Conservation (phyloP, 2,329 filamentous ascomycete genomes). For the Beauveria medogensis region DNA sequence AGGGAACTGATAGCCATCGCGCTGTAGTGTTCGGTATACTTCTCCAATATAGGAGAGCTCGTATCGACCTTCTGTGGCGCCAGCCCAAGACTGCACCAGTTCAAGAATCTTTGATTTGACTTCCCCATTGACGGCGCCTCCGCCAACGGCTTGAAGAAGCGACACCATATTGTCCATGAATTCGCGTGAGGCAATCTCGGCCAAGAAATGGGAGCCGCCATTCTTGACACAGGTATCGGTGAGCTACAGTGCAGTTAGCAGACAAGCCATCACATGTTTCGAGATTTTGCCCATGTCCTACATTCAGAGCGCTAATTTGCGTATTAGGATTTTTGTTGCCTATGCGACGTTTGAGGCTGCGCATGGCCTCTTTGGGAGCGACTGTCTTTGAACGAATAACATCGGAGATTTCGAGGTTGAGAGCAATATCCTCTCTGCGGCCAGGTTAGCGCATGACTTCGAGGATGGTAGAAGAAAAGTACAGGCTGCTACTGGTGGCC, state of each 20-base stretch:
- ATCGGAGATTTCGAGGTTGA: slow-evolving; percentile 97
- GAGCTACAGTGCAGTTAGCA: slow-evolving; percentile 46
- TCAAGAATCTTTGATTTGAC: slow-evolving; percentile 89
- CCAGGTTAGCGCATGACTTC: neutral
- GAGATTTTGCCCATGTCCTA: slow-evolving; percentile 28
- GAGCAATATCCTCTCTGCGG: slow-evolving; percentile 81
- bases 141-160: slow-evolving; percentile 71
- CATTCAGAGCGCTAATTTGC: slow-evolving; percentile 88
- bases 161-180: slow-evolving; percentile 98
- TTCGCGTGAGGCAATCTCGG: slow-evolving; percentile 91
- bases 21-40: slow-evolving; percentile 73
- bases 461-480: slow-evolving; percentile 25
- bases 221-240: slow-evolving; percentile 99
- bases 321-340: slow-evolving; percentile 97
- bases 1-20: slow-evolving; percentile 82
- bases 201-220: slow-evolving; percentile 87
- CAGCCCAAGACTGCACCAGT: slow-evolving; percentile 87
- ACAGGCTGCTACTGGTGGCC: slow-evolving; percentile 91
- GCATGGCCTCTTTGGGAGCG: slow-evolving; percentile 96
- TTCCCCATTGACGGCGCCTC: slow-evolving; percentile 68
- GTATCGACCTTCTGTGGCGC: slow-evolving; percentile 74
- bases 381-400: slow-evolving; percentile 96
- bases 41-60: slow-evolving; percentile 82
- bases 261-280: neutral
- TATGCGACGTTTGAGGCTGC: slow-evolving; percentile 85